phyloP scores from a whole-genome alignment of 768 basidiomycete species.

The Antrodiella citrinella region DNA sequence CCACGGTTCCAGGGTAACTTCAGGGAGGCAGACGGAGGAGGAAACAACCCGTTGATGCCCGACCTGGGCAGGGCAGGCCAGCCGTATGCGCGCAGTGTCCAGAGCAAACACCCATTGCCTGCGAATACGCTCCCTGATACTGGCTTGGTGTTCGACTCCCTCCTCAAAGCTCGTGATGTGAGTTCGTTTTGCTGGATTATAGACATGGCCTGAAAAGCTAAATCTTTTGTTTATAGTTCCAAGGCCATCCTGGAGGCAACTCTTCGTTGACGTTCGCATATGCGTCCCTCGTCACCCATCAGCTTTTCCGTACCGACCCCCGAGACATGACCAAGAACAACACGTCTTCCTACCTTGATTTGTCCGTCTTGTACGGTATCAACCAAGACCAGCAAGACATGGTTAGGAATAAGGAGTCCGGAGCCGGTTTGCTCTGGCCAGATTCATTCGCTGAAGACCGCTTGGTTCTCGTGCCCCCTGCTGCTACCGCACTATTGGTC shows the following conservation, averaged over 20 bases:
- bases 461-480: constrained; percentile 44
- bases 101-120: constrained; percentile 32
- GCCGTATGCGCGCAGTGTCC: constrained; percentile 47
- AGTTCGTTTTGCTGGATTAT: constrained; percentile 1
- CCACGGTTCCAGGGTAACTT: constrained; percentile 20
- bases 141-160: constrained; percentile 30
- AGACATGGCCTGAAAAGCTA: background rate
- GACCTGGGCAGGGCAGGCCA: constrained; percentile 42
- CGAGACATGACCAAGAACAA: constrained; percentile 39
- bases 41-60: constrained; percentile 38
- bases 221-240: constrained; percentile 6
- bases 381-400: constrained; percentile 30
- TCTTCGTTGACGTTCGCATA: constrained; percentile 23
- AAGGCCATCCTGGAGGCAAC: constrained; percentile 26
- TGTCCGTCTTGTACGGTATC: constrained; percentile 48
- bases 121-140: constrained; percentile 40
- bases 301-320: constrained; percentile 38
- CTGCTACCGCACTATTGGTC: constrained; percentile 43
- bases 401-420: constrained; percentile 39
- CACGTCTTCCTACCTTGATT: constrained; percentile 48
- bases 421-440: constrained; percentile 43
- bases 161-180: constrained; percentile 25
- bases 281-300: constrained; percentile 19
- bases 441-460: constrained; percentile 50
- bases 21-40: constrained; percentile 41